A percentile compares a stretch with the other conserved stretches of the same genome.
phyloP scores from a whole-genome alignment of 1,284 basidiomycete species.

The Cryptococcus floricola region DNA sequence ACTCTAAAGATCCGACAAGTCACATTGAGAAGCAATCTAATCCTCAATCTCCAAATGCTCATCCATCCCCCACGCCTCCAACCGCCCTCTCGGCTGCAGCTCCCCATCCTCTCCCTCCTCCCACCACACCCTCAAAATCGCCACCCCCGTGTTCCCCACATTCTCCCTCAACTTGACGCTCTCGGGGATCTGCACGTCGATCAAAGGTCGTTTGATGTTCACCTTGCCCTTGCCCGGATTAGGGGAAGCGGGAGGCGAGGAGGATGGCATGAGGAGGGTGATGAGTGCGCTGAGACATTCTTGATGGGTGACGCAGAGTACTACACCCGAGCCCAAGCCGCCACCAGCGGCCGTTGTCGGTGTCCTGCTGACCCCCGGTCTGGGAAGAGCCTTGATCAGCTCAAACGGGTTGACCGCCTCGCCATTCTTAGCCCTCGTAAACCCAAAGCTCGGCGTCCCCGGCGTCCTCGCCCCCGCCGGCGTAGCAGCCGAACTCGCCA shows the following conservation, averaged over 20 bases:
- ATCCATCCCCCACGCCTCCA: conserved; percentile 18
- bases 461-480: background rate
- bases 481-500: conserved; percentile 6
- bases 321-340: conserved; percentile 5
- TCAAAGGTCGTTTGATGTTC: conserved; percentile 1
- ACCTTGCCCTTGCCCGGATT: background rate
- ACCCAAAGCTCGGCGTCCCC: background rate
- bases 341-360: background rate
- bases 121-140: conserved; percentile 21
- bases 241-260: background rate
- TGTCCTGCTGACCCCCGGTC: conserved; percentile 5
- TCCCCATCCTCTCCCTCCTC: conserved; percentile 3
- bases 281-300: conserved; percentile 15
- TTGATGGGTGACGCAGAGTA: conserved; percentile 18
- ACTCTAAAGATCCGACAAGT: no score
- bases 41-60: conserved; percentile 10
- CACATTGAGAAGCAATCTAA: no score
- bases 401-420: background rate
- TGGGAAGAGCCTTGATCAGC: conserved; percentile 3
- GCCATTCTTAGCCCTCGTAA: no score
- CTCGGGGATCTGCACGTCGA: conserved; percentile 11
- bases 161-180: background rate
- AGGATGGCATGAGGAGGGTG: background rate
- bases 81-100: conserved; percentile 9
- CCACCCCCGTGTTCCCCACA: conserved; percentile 15